Conservation (phyloP, 768 basidiomycete genomes). For the Pulveroboletus sp. region DNA sequence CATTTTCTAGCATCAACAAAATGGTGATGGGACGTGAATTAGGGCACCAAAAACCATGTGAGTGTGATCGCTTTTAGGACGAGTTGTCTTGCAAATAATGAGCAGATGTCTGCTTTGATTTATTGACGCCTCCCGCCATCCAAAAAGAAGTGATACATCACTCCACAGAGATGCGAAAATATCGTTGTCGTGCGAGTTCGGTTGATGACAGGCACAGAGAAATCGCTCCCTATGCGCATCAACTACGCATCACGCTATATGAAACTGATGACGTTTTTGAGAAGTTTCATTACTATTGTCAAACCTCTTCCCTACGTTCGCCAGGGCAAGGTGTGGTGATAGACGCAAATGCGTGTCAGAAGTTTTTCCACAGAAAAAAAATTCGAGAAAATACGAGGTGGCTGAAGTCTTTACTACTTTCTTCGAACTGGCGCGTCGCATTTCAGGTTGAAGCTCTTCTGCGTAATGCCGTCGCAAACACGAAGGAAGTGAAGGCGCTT, state of each 20-base stretch:
- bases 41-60: conserved; percentile 67
- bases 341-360: conserved; percentile 42
- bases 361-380: conserved; percentile 49
- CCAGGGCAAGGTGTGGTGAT: conserved; percentile 37
- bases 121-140: conserved; percentile 60
- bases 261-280: conserved; percentile 45
- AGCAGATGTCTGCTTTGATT: conserved; percentile 69
- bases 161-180: conserved; percentile 36
- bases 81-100: conserved; percentile 7
- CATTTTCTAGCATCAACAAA: conserved; percentile 55
- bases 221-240: conserved; percentile 70
- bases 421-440: conserved; percentile 54
- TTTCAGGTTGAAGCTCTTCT: conserved; percentile 77
- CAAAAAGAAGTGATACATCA: conserved; percentile 56
- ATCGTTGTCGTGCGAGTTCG: conserved; percentile 55
- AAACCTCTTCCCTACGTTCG: conserved; percentile 43
- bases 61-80: conserved; percentile 24
- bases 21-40: conserved; percentile 60
- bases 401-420: conserved; percentile 41
- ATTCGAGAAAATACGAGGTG: conserved; percentile 45
- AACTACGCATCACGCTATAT: conserved; percentile 61
- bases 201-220: conserved; percentile 55
- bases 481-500: conserved; percentile 51
- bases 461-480: conserved; percentile 59
- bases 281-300: conserved; percentile 54